phyloP scores from a whole-genome alignment of 495 filamentous ascomycete species.

The Terfezia boudieri region DNA sequence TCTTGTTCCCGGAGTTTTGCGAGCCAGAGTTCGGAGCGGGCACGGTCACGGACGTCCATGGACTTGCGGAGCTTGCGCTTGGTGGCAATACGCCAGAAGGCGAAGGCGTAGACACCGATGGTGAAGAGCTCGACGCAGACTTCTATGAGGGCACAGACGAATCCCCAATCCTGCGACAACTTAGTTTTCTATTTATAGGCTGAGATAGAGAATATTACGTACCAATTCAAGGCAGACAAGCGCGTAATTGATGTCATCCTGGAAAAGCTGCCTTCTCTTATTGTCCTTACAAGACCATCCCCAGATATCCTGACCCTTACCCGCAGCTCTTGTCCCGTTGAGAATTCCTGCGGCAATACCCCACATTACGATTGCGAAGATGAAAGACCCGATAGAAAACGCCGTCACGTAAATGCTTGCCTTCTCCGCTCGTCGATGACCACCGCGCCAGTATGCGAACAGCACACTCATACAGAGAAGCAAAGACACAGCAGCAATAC shows the following conservation, averaged over 20 bases:
- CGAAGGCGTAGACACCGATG: conserved; percentile 75
- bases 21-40: conserved; percentile 82
- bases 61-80: conserved; percentile 86
- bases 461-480: conserved; percentile 59
- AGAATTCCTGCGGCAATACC: conserved; percentile 64
- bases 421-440: conserved; percentile 75
- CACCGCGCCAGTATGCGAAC: conserved; percentile 68
- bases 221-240: conserved; percentile 92
- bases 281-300: conserved; percentile 91
- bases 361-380: conserved; percentile 88
- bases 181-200: conserved; percentile 12
- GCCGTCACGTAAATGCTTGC: conserved; percentile 80
- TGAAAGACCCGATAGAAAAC: conserved; percentile 81
- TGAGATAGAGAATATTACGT: conserved; percentile 15
- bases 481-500: conserved; percentile 58
- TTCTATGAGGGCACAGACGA: conserved; percentile 95
- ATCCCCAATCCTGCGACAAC: conserved; percentile 54
- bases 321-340: conserved; percentile 48
- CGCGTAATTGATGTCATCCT: conserved; percentile 59
- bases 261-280: conserved; percentile 47
- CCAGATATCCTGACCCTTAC: conserved; percentile 72
- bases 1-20: conserved; percentile 85
- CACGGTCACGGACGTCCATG: conserved; percentile 87
- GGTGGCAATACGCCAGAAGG: conserved; percentile 90
- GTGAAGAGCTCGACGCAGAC: conserved; percentile 78